Evolutionary conservation across 2,329 filamentous ascomycete species (phyloP), one percentile per base, ranked within the genome.

Genomic region (Penicillium sp.): DNA sequence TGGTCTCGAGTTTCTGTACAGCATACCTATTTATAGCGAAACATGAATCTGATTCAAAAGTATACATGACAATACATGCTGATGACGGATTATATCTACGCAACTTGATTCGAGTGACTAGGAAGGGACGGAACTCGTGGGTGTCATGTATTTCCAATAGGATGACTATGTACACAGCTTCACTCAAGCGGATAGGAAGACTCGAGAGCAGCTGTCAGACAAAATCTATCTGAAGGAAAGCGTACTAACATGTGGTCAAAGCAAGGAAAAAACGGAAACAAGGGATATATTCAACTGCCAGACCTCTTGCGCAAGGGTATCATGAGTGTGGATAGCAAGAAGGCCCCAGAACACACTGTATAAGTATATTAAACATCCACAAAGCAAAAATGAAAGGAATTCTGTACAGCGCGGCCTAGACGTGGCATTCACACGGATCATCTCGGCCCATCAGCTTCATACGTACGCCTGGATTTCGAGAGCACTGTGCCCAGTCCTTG

Each of bases 401-500:
- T 22, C 28, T 26, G 40, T 12, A 9, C n/a, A 13, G 54, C 28
- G 40, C 8, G 28, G 22, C 6, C 12, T 19, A 37, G 35, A 22
- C 37, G 44, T 13, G 22, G 9, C 8, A 10, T 15, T 4, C 3
- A n/a, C 15, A 56, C 5, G 24, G 35, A 65, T 62, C 65, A 73
- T 33, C 55, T 68, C 15, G 76, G 76, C 1, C 78, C 80, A 4
- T 75, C 71, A 4, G 85, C 83, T 74, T 96, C 92, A 75, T 92
- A 97, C 59, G 85, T 79, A 63, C 88, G 82, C 2, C 86, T 91
- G 30, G 83, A 86, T 78, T 90, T 92, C 54, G 91, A 92, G 65
- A 98, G 81, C n/a, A 94, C 91, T 4, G 91, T 92, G 0, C 92
- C 95, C 26, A 99, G 81, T 0, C 90, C 91, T 56, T 82, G 85